Base-by-base conservation (phyloP, 192 early-diverging fungal genomes). In the Haplosporangium gracile region DNA sequence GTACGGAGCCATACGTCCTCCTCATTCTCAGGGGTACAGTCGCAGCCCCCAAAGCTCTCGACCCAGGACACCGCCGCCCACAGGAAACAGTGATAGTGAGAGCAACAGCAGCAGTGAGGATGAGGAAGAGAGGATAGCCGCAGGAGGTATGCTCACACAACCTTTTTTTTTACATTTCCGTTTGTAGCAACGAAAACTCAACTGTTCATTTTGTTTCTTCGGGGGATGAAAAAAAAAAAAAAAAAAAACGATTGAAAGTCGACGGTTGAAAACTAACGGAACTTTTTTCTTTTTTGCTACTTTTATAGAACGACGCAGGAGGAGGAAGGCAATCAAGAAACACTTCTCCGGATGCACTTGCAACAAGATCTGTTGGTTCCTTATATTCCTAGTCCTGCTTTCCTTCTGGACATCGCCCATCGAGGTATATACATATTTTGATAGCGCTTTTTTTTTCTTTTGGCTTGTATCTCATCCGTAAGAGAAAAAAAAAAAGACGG, bases 1-100 rank as follows among this genome's bases (percentile, higher is more conserved):
- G 29, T 65, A 65, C 60, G 60, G 60, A 65, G 13, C 60, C 29
- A 26, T 34, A 34, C 60, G 26, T 0, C 9, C 60, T 63, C 24
- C 32, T 36, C 70, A 72, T 69, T 47, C 68, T 36, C 75, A 63
- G 34, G 57, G 57, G n/a, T n/a, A 60, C 57, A 60, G 57, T 60
- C 57, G 57, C 6, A 26, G n/a, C 8, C 57, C 57, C 1, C 57
- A 16, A 29, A 65, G 60, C 2, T 32, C 60, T 65, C 60, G 60
- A 65, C 29, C 60, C 26, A 65, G 60, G 29, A 32, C 60, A 16
- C 49, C 29, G 5, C 49, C 16, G 16, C 5, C 49, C 20, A 18
- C 49, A 51, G 20, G 49, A 51, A 51, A 32, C 26, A 32, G 60
- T 29, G 60, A 34, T 4, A 65, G 60, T 34, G 60, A 32, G 60